Base-by-base conservation (phyloP, 2,329 filamentous ascomycete species). In the Gremmenia infestans region DNA sequence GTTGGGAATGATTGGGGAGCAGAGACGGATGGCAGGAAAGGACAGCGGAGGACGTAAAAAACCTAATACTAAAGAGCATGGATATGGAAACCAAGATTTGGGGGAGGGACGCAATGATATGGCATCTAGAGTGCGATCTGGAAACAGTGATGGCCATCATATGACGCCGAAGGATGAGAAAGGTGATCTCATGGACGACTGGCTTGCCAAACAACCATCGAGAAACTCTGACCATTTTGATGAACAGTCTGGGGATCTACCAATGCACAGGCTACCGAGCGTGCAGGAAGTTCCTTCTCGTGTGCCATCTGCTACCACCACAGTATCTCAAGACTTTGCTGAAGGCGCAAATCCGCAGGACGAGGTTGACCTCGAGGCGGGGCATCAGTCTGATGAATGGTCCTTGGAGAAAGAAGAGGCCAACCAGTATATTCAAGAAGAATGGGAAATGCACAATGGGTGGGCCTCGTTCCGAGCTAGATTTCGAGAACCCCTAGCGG, bases 401-500 rank as follows among this genome's bases (percentile, higher is more conserved):
- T 9, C 17, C 11, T 8, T 50, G n/a, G 50, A 51, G 2, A 49
- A 50, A 15, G 37, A 48, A 6, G 47, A 53, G 8, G 50, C 36
- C 4, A 19, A 53, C 15, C n/a, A 42, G 19, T 37, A 40, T 12
- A 17, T 15, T n/a, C 22, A 45, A 25, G 50, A 58, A 22, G 49
- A 54, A 25, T 52, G 52, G 32, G 48, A 53, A 14, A 28, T 40
- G n/a, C 47, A 53, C 23, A 57, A 52, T 47, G 32, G 35, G 2
- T 74, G 78, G 77, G 71, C 75, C 42, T 67, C 74, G 19, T 70
- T 80, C 23, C 73, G 78, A 15, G 76, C 77, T 0, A 72, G 76
- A 37, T 74, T 78, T 61, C 74, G 77, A 6, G 78, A 81, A 63
- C 74, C 76, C 22, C 68, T 80, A 2, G 78, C 78, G 1, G 78